Conservation (phyloP, 192 early-diverging fungal genomes). For the Coemansia sp. region DNA sequence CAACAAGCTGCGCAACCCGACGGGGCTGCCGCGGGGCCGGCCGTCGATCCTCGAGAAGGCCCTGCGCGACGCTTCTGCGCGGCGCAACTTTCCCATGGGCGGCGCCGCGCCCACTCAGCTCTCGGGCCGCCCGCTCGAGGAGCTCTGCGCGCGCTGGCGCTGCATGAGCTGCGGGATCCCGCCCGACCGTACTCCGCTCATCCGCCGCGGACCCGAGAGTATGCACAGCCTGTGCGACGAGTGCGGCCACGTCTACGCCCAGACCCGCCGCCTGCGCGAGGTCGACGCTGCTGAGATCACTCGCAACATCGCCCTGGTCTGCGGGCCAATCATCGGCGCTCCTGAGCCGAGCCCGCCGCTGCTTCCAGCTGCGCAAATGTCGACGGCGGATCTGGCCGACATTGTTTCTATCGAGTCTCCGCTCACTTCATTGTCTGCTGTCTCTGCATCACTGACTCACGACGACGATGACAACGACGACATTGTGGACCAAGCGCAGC, state of each 20-base stretch:
- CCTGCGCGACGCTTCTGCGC: conserved; percentile 44
- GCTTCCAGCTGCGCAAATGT: not conserved
- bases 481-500: not conserved
- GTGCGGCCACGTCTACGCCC: conserved; percentile 33
- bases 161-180: conserved; percentile 52
- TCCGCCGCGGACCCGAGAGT: conserved; percentile 48
- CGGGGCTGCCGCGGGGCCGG: conserved; percentile 47
- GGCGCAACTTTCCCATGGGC: conserved; percentile 12
- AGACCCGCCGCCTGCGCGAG: conserved; percentile 21
- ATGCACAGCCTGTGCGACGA: conserved; percentile 55
- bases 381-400: not conserved
- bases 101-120: conserved; percentile 41
- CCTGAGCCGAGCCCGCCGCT: not conserved
- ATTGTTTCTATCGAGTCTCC: not conserved
- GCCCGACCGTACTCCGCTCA: conserved; percentile 48
- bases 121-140: conserved; percentile 41
- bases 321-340: conserved; percentile 19
- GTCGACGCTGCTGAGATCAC: conserved; percentile 27
- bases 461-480: conserved; percentile 2
- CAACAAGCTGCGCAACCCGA: conserved; percentile 52
- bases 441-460: not conserved
- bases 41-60: conserved; percentile 55
- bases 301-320: conserved; percentile 26
- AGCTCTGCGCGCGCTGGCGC: conserved; percentile 44
- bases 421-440: not conserved